These are phyloP conservation scores for Gnomoniopsis sp. DNA, from an alignment of 2,329 filamentous ascomycete genomes.

Conservation along the genomic window DNA sequence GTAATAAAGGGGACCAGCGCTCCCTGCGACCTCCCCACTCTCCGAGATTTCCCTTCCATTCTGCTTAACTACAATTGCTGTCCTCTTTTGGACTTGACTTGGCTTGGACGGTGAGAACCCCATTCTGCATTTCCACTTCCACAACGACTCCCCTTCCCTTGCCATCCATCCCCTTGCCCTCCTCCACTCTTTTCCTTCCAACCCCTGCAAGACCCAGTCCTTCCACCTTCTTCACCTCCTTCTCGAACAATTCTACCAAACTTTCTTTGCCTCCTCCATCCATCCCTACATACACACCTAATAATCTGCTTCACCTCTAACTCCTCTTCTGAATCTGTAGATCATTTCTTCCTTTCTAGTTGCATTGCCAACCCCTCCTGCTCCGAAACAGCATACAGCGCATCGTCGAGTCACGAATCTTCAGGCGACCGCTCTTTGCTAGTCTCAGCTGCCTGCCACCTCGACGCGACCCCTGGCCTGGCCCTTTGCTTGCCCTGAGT, in stretches of 20 bases:
- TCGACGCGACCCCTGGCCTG: not conserved
- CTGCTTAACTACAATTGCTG: conserved; percentile 10
- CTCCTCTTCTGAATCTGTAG: conserved; percentile 3
- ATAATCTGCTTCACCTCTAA: conserved; percentile 6
- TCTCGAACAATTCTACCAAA: not conserved
- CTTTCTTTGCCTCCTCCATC: not conserved
- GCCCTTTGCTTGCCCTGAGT: not conserved
- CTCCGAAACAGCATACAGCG: not conserved
- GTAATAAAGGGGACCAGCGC: conserved; percentile 18
- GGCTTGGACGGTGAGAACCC: conserved; percentile 14
- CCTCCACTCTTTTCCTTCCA: not conserved
- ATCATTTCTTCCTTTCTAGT: conserved; percentile 8
- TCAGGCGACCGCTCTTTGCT: not conserved
- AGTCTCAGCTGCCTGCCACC: conserved; percentile 11
- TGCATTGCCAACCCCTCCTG: conserved; percentile 1
- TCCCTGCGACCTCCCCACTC: conserved; percentile 18
- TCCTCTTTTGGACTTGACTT: not conserved
- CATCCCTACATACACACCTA: conserved; percentile 1
- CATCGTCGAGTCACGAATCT: not conserved
- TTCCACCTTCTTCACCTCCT: not conserved
- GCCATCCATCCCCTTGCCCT: not conserved
- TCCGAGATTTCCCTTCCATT: conserved; percentile 18
- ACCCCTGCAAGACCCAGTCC: not conserved
- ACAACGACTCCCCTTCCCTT: conserved; percentile 6
- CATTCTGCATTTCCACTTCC: not conserved